phyloP scores from a whole-genome alignment of 1,284 basidiomycete species.

The Mycena citricolor region DNA sequence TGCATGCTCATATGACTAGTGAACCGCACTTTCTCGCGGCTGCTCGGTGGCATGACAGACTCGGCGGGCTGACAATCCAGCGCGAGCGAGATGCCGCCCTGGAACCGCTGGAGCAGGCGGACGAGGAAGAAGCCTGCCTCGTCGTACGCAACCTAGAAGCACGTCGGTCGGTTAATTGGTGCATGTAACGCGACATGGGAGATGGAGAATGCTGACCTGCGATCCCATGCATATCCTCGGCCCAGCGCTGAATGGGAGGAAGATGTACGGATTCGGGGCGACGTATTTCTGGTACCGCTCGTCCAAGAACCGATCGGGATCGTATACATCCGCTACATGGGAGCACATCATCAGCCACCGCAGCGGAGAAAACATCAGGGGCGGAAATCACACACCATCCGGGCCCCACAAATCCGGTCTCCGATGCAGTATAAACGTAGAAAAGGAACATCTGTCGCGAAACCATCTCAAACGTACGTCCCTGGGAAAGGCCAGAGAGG shows the following conservation, averaged over 20 bases:
- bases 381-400: slow-evolving; percentile 36
- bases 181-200: too few species aligned
- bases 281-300: slow-evolving; percentile 19
- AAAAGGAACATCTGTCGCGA: slow-evolving; percentile 27
- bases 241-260: slow-evolving; percentile 24
- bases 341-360: too few species aligned
- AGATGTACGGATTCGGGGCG: slow-evolving; percentile 21
- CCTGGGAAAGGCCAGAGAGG: too few species aligned
- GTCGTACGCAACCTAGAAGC: slow-evolving; percentile 38
- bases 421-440: slow-evolving; percentile 30
- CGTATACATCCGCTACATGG: slow-evolving; percentile 16
- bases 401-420: slow-evolving; percentile 33
- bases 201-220: too few species aligned
- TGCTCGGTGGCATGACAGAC: slow-evolving; percentile 23
- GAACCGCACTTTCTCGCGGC: slow-evolving; percentile 29
- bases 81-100: slow-evolving; percentile 33
- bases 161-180: too few species aligned
- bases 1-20: slow-evolving; percentile 32
- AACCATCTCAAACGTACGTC: not conserved
- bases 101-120: slow-evolving; percentile 35
- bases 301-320: slow-evolving; percentile 24
- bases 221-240: slow-evolving; percentile 22
- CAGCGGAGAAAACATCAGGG: too few species aligned
- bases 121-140: slow-evolving; percentile 29
- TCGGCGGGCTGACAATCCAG: slow-evolving; percentile 30